Percentiles rank a stretch among this genome's conserved stretches.
These are phyloP conservation scores for Chloris gayana DNA, from an alignment of 176 grass and related monocot species.

Conservation along the genomic window DNA sequence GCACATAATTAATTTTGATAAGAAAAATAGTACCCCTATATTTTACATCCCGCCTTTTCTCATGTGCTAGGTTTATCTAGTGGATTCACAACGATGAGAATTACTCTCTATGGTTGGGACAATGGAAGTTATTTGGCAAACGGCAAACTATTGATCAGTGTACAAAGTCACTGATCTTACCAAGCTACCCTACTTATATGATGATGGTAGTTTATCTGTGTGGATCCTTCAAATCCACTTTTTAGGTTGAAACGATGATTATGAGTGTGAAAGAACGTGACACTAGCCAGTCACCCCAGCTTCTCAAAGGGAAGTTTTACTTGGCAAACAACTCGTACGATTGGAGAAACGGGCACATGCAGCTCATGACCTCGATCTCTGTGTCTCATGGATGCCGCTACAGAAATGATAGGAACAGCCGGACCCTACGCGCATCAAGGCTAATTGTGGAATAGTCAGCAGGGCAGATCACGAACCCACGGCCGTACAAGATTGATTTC, in stretches of 20 bases:
- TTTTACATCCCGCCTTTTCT: no score
- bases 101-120: no score
- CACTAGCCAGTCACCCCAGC: not conserved
- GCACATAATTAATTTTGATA: no score
- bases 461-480: not conserved
- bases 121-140: no score
- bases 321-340: not conserved
- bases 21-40: no score
- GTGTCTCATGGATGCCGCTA: not conserved
- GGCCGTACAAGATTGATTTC: not conserved
- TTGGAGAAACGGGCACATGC: not conserved
- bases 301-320: not conserved
- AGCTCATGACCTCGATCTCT: not conserved
- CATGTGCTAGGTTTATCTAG: no score
- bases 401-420: slow-evolving; percentile 20
- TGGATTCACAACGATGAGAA: no score
- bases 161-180: no score
- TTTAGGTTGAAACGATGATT: not conserved
- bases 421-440: not conserved
- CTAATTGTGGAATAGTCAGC: not conserved
- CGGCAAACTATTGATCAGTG: no score
- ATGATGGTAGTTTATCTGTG: not conserved
- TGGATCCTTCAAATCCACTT: not conserved
- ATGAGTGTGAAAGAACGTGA: not conserved
- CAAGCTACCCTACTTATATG: not conserved